Base-by-base conservation (phyloP, 176 grass and related monocot genomes). In the Avena atlantica region DNA sequence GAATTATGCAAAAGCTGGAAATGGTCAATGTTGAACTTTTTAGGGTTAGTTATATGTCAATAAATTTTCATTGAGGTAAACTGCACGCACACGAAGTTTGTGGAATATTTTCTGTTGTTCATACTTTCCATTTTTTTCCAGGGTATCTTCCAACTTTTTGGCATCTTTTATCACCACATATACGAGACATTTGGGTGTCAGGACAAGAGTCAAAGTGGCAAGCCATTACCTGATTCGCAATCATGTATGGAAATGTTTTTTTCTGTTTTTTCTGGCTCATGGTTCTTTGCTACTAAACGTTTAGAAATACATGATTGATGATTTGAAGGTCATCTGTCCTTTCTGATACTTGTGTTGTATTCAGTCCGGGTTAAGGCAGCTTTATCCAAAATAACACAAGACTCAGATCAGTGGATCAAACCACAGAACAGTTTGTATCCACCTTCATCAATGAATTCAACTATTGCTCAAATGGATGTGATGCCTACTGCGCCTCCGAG, bases 1-100 rank as follows among this genome's bases (percentile, higher is more conserved):
- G 97, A 85, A 81, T 99, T 55, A 99, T 99, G 92, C 97, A 99
- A 83, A 99, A 99, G 83, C 87, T 99, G 85, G 97, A 99, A 67
- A 92, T 94, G 64, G 85, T 99, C 36, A 96, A 96, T 86, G 73
- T 99, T 78, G 97, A 99, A 83, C 92, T 99, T 89, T 99, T 99
- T 73, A 99, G 93, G 94, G 97, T 96, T 79, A 69, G 83, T 77
- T 83, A 58, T 50, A 52, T 21, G 49, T 81, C 49, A 27, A 61
- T 60, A 89, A 49, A 65, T 74, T 78, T 47, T 81, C 60, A 52
- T 61, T 89, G 48, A 79, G 76, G 21, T 78, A 24, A 49, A 79
- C 15, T 76, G 15, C 5, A 16, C 5, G 3, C 1, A 2, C 15
- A 48, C 13, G 65, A 78, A 82, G 25, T 52, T 81, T 86, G 14